A percentile compares a stretch with the other conserved stretches of the same genome.
Conservation (phyloP, 2,329 filamentous ascomycete genomes). For the Parastagonospora nodorum region DNA sequence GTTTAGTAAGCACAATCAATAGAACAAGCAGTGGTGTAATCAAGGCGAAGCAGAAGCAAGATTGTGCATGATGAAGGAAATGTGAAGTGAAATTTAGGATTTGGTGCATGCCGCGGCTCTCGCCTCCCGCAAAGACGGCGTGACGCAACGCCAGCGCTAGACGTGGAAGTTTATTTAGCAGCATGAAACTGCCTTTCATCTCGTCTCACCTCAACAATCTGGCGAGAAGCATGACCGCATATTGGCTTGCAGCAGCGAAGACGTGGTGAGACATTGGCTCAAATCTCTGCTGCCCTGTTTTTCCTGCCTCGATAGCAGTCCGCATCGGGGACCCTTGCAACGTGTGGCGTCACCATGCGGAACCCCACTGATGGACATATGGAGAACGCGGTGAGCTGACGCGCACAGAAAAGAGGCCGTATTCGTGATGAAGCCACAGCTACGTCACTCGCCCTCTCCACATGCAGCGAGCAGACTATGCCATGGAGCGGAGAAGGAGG, state of each 20-base stretch:
- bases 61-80: neutral
- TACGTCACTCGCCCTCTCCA: conserved; percentile 11
- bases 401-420: neutral
- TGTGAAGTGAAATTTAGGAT: conserved; percentile 1
- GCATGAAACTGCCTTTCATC: neutral
- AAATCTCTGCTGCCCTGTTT: conserved; percentile 3
- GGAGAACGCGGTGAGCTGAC: neutral
- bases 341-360: conserved; percentile 1
- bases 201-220: neutral
- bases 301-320: neutral
- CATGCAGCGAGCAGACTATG: neutral
- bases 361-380: neutral
- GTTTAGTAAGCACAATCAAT: neutral
- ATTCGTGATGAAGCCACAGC: conserved; percentile 5
- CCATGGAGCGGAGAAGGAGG: conserved; percentile 7
- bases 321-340: neutral
- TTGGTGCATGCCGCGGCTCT: neutral
- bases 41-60: neutral
- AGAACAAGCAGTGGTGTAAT: neutral
- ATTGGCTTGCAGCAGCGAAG: neutral
- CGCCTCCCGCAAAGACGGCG: conserved; percentile 1
- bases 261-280: conserved; percentile 4
- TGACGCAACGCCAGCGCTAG: conserved; percentile 1
- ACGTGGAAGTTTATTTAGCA: neutral
- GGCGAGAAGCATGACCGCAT: conserved; percentile 1